A percentile compares a stretch with the other conserved stretches of the same genome.
These are phyloP conservation scores for Lipomyces yamadae DNA, from an alignment of 805 yeast genomes.

Conservation along the genomic window DNA sequence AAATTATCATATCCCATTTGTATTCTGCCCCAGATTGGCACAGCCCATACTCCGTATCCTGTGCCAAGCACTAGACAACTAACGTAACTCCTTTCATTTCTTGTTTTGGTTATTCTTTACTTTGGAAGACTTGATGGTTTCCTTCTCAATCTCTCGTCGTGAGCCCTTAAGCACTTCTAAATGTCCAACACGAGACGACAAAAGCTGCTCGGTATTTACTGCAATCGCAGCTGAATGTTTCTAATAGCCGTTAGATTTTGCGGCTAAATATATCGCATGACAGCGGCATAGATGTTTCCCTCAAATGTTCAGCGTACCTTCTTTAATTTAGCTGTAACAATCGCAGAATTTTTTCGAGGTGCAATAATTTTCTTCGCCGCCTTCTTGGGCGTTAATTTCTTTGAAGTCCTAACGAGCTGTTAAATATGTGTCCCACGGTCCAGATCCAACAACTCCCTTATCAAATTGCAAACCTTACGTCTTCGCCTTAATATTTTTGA, in stretches of 20 bases:
- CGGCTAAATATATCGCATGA: not conserved
- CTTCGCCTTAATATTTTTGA: constrained; percentile 41
- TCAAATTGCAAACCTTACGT: constrained; percentile 14
- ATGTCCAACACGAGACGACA: constrained; percentile 92
- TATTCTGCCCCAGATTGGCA: not conserved
- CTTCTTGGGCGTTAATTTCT: constrained; percentile 48
- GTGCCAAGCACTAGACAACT: not conserved
- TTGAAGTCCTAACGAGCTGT: constrained; percentile 13
- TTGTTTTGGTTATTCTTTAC: constrained; percentile 13
- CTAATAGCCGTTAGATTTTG: constrained; percentile 51
- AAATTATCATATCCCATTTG: not conserved
- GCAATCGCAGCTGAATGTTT: constrained; percentile 59
- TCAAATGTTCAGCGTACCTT: constrained; percentile 20
- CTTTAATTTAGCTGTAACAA: constrained; percentile 53
- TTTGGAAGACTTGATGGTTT: constrained; percentile 46
- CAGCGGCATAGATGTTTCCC: not conserved
- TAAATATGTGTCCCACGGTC: not conserved
- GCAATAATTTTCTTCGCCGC: constrained; percentile 77
- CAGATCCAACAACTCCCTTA: not conserved
- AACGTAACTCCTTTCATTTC: not conserved
- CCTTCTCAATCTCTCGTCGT: constrained; percentile 77
- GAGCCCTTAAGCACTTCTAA: constrained; percentile 89
- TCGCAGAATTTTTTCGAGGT: constrained; percentile 63
- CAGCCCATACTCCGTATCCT: not conserved
- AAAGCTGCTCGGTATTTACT: constrained; percentile 76